A percentile compares a stretch with the other conserved stretches of the same genome.
phyloP scores from a whole-genome alignment of 2,329 filamentous ascomycete genomes.

The Cryphonectria parasitica region DNA sequence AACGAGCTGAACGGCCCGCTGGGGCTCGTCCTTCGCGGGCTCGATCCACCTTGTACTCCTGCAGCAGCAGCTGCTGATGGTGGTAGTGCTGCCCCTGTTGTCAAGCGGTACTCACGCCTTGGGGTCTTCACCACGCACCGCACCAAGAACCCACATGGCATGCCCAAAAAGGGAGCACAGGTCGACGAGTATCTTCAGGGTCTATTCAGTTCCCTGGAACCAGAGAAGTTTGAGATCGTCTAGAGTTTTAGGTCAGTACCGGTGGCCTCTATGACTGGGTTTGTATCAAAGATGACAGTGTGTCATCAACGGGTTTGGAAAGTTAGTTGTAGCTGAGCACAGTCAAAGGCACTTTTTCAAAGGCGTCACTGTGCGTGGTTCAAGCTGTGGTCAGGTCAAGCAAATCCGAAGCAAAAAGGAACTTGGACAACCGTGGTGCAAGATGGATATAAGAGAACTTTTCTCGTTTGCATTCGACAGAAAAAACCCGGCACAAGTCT shows the following conservation, averaged over 20 bases:
- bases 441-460: conserved; percentile 17
- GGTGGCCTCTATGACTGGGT: too few relatives aligned
- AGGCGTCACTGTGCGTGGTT: too few relatives aligned
- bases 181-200: not conserved
- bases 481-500: conserved; percentile 16
- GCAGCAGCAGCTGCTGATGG: not conserved
- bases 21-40: not conserved
- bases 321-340: too few relatives aligned
- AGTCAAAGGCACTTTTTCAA: too few relatives aligned
- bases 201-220: not conserved
- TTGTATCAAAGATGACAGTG: too few relatives aligned
- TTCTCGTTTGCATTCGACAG: conserved; percentile 26
- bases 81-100: not conserved
- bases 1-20: not conserved
- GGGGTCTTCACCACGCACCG: not conserved
- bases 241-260: not conserved
- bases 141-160: not conserved
- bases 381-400: not conserved
- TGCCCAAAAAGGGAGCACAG: not conserved
- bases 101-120: not conserved
- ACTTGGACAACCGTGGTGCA: not conserved
- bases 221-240: not conserved
- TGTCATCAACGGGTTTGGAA: too few relatives aligned
- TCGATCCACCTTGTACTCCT: not conserved
- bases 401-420: too few relatives aligned